Conservation (phyloP, 306 rosid genomes). For the Mimosa bimucronata region DNA sequence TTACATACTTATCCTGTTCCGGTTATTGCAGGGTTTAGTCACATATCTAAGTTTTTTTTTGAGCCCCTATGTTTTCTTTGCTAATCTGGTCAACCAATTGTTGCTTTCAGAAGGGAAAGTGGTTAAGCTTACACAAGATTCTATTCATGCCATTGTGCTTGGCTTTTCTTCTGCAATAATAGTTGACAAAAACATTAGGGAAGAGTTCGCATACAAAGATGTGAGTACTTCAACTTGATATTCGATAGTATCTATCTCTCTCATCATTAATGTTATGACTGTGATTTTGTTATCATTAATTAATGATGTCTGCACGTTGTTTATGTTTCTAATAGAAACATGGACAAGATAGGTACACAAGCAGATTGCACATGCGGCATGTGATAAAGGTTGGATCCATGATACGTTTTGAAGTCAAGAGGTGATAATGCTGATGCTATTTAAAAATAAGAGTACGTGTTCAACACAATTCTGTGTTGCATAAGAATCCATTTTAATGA, state of each 20-base stretch:
- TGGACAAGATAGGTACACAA: constrained; percentile 59
- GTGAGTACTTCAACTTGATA: constrained; percentile 47
- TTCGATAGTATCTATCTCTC: constrained; percentile 15
- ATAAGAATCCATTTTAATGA: constrained; percentile 4
- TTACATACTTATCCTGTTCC: not conserved
- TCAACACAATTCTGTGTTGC: not conserved
- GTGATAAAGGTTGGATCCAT: constrained; percentile 77
- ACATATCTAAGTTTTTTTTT: not conserved
- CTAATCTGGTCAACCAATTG: constrained; percentile 34
- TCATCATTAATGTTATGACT: not conserved
- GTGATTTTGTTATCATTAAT: constrained; percentile 14
- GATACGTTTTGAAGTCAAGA: constrained; percentile 74
- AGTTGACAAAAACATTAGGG: constrained; percentile 60
- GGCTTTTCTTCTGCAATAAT: constrained; percentile 77
- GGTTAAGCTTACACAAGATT: constrained; percentile 67
- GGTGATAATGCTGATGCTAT: constrained; percentile 53
- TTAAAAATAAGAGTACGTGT: not conserved
- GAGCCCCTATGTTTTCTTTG: not conserved
- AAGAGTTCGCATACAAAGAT: constrained; percentile 57
- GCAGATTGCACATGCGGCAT: too few relatives aligned
- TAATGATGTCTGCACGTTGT: constrained; percentile 3
- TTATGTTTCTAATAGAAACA: constrained; percentile 60
- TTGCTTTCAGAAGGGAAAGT: constrained; percentile 79
- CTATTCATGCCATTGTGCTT: constrained; percentile 73
- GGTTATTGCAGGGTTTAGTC: not conserved